Evolutionary conservation across 2,329 filamentous ascomycete genomes (phyloP).

Genomic region (Phyllachora maydis): DNA sequence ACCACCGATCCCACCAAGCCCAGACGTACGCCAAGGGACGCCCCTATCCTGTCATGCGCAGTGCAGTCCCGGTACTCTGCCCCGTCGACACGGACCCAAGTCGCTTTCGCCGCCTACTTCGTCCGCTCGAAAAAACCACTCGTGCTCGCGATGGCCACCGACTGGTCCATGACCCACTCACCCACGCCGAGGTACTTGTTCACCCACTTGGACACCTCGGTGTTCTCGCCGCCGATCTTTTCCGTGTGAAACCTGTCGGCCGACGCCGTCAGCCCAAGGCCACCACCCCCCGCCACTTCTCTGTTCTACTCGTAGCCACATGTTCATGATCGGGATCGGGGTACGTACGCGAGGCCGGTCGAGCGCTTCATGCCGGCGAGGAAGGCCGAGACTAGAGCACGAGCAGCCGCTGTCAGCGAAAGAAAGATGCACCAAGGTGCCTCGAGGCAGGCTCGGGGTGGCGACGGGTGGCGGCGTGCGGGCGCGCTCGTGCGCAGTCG

Average conservation of each 20-base stretch:
- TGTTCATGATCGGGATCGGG: too few relatives aligned
- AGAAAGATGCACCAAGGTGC: not conserved
- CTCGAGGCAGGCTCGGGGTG: not conserved
- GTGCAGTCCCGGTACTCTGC: too few relatives aligned
- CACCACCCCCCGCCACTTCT: too few relatives aligned
- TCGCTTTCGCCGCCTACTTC: conserved; percentile 43
- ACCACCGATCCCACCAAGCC: too few relatives aligned
- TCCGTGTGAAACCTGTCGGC: conserved; percentile 86
- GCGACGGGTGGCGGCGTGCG: not conserved
- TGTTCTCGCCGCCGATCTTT: conserved; percentile 57
- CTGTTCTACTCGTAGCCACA: too few relatives aligned
- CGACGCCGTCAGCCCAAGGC: too few relatives aligned
- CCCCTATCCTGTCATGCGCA: too few relatives aligned
- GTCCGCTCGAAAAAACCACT: conserved; percentile 84
- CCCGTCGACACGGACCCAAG: too few relatives aligned
- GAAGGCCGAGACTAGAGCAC: conserved; percentile 69
- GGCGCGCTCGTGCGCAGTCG: too few relatives aligned
- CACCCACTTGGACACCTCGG: conserved; percentile 72
- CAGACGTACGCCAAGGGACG: too few relatives aligned
- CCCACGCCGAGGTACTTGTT: conserved; percentile 86
- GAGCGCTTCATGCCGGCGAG: conserved; percentile 94
- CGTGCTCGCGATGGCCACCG: conserved; percentile 73
- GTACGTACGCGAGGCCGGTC: conserved; percentile 86
- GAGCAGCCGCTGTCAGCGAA: not conserved
- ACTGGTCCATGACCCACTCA: conserved; percentile 97